These are phyloP conservation scores for Diutina scorzettiae DNA, from an alignment of 1,139 yeast genomes.

Conservation along the genomic window DNA sequence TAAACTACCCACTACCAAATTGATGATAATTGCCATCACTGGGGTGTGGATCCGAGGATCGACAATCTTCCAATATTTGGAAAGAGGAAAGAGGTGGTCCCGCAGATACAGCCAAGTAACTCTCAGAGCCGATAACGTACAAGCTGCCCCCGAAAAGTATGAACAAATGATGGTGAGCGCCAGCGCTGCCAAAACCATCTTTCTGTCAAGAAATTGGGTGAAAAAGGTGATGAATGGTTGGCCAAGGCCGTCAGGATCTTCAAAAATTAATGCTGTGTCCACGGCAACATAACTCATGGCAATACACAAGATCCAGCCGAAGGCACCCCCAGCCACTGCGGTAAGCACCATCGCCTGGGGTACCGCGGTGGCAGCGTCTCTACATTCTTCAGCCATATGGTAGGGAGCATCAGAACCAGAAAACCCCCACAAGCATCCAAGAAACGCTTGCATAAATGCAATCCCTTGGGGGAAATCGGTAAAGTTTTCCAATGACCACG, in stretches of 20 bases:
- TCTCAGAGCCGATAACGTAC: slow-evolving; percentile 60
- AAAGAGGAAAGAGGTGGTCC: slow-evolving; percentile 58
- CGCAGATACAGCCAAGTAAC: slow-evolving; percentile 61
- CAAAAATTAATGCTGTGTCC: slow-evolving; percentile 37
- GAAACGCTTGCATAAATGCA: slow-evolving; percentile 46
- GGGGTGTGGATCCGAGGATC: slow-evolving; percentile 51
- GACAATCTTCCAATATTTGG: slow-evolving; percentile 43
- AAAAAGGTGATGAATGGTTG: slow-evolving; percentile 56
- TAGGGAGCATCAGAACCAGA: slow-evolving; percentile 68
- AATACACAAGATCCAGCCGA: slow-evolving; percentile 54
- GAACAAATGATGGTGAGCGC: slow-evolving; percentile 49
- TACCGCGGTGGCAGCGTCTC: slow-evolving; percentile 52
- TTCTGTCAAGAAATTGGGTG: slow-evolving; percentile 35
- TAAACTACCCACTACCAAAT: slow-evolving; percentile 45
- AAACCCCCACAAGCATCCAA: slow-evolving; percentile 68
- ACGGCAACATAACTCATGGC: slow-evolving; percentile 57
- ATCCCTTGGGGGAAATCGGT: slow-evolving; percentile 62
- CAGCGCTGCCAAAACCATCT: slow-evolving; percentile 41
- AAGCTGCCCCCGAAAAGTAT: slow-evolving; percentile 59
- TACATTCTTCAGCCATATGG: slow-evolving; percentile 61
- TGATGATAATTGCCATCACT: slow-evolving; percentile 57
- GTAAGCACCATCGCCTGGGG: slow-evolving; percentile 60
- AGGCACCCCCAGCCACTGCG: slow-evolving; percentile 45
- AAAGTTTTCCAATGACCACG: slow-evolving; percentile 50
- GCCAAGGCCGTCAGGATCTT: slow-evolving; percentile 36